These are phyloP conservation scores for Isoetes taiwanensis DNA, from an alignment of 75 land plant species.

Conservation along the genomic window DNA sequence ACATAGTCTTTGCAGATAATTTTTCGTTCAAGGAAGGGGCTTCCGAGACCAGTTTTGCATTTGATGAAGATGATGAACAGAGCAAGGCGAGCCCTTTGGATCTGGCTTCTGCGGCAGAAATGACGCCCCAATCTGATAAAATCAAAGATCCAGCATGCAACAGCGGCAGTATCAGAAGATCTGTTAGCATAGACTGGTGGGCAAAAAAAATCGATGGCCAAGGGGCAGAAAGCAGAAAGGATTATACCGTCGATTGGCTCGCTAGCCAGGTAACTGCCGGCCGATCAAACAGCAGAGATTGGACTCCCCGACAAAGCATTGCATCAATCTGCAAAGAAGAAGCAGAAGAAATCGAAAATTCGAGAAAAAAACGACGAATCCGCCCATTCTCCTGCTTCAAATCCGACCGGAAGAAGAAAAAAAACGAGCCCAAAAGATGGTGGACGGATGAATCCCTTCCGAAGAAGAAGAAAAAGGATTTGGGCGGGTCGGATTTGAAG, in stretches of 20 bases:
- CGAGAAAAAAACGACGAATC: no score
- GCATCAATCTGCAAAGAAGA: no score
- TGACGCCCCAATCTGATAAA: neutral
- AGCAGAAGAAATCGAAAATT: no score
- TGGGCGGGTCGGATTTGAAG: neutral
- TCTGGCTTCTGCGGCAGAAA: no score
- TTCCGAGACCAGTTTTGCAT: neutral
- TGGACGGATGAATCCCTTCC: slow-evolving; percentile 80
- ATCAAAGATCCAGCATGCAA: neutral
- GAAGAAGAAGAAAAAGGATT: slow-evolving; percentile 30
- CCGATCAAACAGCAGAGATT: neutral
- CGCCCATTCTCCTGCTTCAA: no score
- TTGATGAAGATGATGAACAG: slow-evolving; percentile 10
- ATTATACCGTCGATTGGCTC: slow-evolving; percentile 4
- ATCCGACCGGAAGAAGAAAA: no score
- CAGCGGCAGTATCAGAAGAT: neutral
- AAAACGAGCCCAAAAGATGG: slow-evolving; percentile 78
- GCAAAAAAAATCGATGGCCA: neutral
- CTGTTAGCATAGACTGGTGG: neutral
- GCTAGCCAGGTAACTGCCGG: neutral
- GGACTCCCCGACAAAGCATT: no score
- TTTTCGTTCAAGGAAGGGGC: no score
- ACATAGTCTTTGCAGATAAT: no score
- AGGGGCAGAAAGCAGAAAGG: neutral
- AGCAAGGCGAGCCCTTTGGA: slow-evolving; percentile 33